Evolutionary conservation across 352 stramenopile genomes (phyloP), one percentile per base, ranked within the genome.

Genomic region (Saprolegnia parasitica): DNA sequence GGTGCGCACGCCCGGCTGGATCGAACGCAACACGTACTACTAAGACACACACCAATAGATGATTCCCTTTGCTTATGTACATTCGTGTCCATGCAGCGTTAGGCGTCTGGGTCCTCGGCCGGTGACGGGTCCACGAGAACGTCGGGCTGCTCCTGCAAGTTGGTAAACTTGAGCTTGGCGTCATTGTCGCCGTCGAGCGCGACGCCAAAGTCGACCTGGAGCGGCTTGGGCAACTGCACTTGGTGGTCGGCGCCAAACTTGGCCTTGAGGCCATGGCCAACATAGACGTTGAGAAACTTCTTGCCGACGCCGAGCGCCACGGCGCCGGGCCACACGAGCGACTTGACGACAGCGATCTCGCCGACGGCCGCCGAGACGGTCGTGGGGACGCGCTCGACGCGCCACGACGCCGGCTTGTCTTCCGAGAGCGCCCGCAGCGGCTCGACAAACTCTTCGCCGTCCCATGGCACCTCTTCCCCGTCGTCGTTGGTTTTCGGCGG

Each of bases 1-100:
- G 74, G 71, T 88, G 20, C 80, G 84, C 68, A 92, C 93, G 61
- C 81, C 79, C 0, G 88, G 90, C 52, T 97, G 90, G 90, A 74
- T 97, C 64, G 88, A 96, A 64, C 74, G 78, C 50, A 94, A 95
- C 77, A 96, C 89, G 56, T 96, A 96, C 81, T 96, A 96, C 79
- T 96, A 90, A 29, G 42, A 49, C 18, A 49, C 13, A 49, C 11
- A 10, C 3, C 1, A 49, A 49, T 49, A 49, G 18, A 15, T 15
- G 8, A 8, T 10, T 49, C 3, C 18, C 1, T 11, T n/a, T 49
- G 42, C 42, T 49, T 49, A 8, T n/a, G 4, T n/a, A n/a, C 42
- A n/a, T 49, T 8, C 42, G 39, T 55, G n/a, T 55, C n/a, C 2
- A 5, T 29, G n/a, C n/a, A n/a, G n/a, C 29, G 2, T 60, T 24